Evolutionary conservation across 1,139 yeast species (phyloP).

Genomic region (Arxiozyma slooffiae): DNA sequence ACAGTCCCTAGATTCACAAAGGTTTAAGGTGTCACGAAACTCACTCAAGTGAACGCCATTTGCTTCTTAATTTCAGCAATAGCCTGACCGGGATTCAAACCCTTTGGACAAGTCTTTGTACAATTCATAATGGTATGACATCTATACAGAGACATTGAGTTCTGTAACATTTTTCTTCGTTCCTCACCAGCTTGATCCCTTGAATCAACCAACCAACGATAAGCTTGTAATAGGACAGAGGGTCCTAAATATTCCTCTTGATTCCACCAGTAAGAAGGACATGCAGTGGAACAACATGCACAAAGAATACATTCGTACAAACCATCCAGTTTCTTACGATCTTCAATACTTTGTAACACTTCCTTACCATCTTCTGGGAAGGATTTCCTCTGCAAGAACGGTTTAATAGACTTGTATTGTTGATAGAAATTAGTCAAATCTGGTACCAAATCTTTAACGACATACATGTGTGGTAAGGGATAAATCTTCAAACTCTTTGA

Average conservation of each 20-base stretch:
- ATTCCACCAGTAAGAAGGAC: slow-evolving; percentile 99
- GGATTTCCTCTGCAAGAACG: slow-evolving; percentile 78
- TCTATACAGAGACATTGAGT: slow-evolving; percentile 95
- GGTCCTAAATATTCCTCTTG: slow-evolving; percentile 98
- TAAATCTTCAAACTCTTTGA: slow-evolving; percentile 75
- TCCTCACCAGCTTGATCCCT: slow-evolving; percentile 80
- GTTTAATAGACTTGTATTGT: slow-evolving; percentile 97
- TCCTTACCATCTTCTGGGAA: slow-evolving; percentile 88
- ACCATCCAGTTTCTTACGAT: slow-evolving; percentile 94
- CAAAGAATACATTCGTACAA: slow-evolving; percentile 95
- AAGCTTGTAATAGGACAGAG: slow-evolving; percentile 97
- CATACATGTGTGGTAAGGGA: slow-evolving; percentile 97
- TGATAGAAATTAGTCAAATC: slow-evolving; percentile 95
- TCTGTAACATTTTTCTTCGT: slow-evolving; percentile 87
- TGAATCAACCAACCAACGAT: slow-evolving; percentile 96
- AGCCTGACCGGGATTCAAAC: slow-evolving; percentile 95
- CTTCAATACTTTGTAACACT: slow-evolving; percentile 82
- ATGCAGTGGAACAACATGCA: slow-evolving; percentile 97
- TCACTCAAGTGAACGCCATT: slow-evolving; percentile 48
- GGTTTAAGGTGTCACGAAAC: too few relatives aligned
- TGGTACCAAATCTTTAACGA: slow-evolving; percentile 93
- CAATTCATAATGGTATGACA: slow-evolving; percentile 99
- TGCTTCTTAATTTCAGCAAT: slow-evolving; percentile 95
- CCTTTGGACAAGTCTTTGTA: slow-evolving; percentile 97
- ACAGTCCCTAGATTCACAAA: not conserved